These are phyloP conservation scores for Rhododendron henanense DNA, from an alignment of 148 eudicot species.

Conservation along the genomic window DNA sequence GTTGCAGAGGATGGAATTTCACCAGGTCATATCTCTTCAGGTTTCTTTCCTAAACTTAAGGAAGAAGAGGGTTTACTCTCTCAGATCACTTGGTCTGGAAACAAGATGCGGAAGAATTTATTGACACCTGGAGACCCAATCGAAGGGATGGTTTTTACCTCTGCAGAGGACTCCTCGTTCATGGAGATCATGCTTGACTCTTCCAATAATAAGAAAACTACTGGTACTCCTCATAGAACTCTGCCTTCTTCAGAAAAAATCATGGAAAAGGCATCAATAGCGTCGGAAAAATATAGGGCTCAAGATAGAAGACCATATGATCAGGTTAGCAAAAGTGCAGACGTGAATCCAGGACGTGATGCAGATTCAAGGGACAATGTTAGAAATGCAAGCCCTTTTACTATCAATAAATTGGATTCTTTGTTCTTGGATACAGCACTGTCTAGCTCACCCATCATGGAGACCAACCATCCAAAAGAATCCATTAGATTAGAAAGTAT, in stretches of 20 bases:
- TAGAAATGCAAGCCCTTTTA: slow-evolving; percentile 20
- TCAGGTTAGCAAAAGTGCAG: slow-evolving; percentile 1
- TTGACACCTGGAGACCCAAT: slow-evolving; percentile 17
- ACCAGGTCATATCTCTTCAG: slow-evolving; percentile 9
- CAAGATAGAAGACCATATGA: slow-evolving; percentile 18
- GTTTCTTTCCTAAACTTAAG: slow-evolving; percentile 3
- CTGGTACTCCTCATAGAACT: slow-evolving; percentile 16
- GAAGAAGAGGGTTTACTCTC: slow-evolving; percentile 31
- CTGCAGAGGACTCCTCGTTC: slow-evolving; percentile 31
- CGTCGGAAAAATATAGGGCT: slow-evolving; percentile 24
- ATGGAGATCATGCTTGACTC: slow-evolving; percentile 27
- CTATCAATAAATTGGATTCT: slow-evolving; percentile 22
- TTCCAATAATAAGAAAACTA: slow-evolving; percentile 14
- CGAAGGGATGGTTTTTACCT: slow-evolving; percentile 20
- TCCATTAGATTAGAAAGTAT: slow-evolving; percentile 14
- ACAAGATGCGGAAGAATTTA: slow-evolving; percentile 20
- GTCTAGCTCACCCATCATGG: slow-evolving; percentile 23
- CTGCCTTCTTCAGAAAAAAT: slow-evolving; percentile 26
- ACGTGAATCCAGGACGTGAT: slow-evolving; percentile 12
- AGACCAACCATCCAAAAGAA: slow-evolving; percentile 13
- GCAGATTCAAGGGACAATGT: slow-evolving; percentile 15
- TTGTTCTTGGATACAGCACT: slow-evolving; percentile 12
- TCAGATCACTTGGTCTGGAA: slow-evolving; percentile 27
- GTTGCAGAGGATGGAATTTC: slow-evolving; percentile 24
- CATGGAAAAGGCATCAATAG: slow-evolving; percentile 20